These are phyloP conservation scores for Hypoxylon sp. DNA, from an alignment of 2,329 filamentous ascomycete genomes.

Conservation along the genomic window DNA sequence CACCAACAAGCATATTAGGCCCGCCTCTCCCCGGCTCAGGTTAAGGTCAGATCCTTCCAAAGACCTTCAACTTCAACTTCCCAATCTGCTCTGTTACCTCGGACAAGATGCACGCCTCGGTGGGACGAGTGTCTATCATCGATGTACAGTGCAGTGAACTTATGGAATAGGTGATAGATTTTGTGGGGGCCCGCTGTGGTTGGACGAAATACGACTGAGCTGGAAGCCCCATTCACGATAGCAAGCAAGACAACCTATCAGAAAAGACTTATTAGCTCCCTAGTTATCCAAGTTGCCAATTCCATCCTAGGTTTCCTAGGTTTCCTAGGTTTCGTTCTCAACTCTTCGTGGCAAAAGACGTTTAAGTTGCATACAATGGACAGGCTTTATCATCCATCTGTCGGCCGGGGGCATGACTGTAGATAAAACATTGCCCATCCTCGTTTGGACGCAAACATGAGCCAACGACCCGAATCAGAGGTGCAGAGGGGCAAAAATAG, in stretches of 20 bases:
- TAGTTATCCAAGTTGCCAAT: constrained; percentile 39
- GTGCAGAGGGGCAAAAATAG: constrained; percentile 32
- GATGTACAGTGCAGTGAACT: constrained; percentile 33
- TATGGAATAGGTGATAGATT: constrained; percentile 26
- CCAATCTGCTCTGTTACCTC: constrained; percentile 24
- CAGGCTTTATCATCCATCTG: constrained; percentile 24
- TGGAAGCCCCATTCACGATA: constrained; percentile 49
- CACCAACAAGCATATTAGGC: constrained; percentile 15
- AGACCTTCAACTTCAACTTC: constrained; percentile 20
- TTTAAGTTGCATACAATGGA: constrained; percentile 28
- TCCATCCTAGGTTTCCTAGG: constrained; percentile 27
- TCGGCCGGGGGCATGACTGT: constrained; percentile 33
- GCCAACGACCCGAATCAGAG: constrained; percentile 26
- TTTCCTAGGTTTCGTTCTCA: constrained; percentile 2
- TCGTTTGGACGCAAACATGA: constrained; percentile 34
- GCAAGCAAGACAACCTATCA: constrained; percentile 46
- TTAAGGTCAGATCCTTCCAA: constrained; percentile 8
- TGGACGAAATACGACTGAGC: constrained; percentile 59
- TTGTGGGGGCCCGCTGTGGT: constrained; percentile 54
- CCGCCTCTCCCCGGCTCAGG: constrained; percentile 15
- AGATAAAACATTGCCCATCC: constrained; percentile 27
- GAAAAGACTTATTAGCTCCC: constrained; percentile 40
- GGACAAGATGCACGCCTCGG: constrained; percentile 33
- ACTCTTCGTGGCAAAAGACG: constrained; percentile 20
- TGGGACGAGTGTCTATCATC: constrained; percentile 35